A percentile compares a stretch with the other conserved stretches of the same genome.
Conservation (phyloP, 176 grass and related monocot genomes). For the Puya raimondii region DNA sequence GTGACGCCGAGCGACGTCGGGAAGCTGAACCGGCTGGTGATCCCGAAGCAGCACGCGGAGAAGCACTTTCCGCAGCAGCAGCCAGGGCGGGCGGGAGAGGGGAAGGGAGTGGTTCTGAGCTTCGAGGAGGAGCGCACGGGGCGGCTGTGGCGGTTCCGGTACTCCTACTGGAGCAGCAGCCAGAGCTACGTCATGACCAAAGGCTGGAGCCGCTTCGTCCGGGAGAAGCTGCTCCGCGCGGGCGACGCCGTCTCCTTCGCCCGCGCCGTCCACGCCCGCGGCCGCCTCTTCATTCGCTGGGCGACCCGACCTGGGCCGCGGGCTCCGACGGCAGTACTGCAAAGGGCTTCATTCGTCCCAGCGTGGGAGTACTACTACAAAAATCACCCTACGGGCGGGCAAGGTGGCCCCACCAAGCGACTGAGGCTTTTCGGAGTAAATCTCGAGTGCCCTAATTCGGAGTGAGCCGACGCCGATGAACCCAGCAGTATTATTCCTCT, state of each 20-base stretch:
- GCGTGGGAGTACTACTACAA: background rate
- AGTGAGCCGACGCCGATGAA: constrained; percentile 15
- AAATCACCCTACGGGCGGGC: constrained; percentile 37
- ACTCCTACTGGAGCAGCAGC: constrained; percentile 99
- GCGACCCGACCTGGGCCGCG: constrained; percentile 41
- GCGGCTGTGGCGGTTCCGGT: constrained; percentile 84
- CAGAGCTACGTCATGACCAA: constrained; percentile 99
- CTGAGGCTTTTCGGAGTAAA: constrained; percentile 88
- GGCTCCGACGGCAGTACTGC: background rate
- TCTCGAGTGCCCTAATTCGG: constrained; percentile 28
- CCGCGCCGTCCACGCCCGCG: constrained; percentile 33
- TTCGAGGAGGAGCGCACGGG: constrained; percentile 87
- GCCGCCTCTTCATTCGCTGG: constrained; percentile 81
- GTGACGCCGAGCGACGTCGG: constrained; percentile 92
- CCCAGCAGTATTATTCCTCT: background rate
- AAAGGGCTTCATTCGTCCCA: background rate
- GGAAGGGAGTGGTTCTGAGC: constrained; percentile 68
- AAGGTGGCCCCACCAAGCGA: constrained; percentile 30
- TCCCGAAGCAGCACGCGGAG: constrained; percentile 97
- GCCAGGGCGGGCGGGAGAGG: constrained; percentile 23
- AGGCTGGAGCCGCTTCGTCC: constrained; percentile 96
- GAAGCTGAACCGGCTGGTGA: constrained; percentile 93
- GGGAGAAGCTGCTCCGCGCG: constrained; percentile 83
- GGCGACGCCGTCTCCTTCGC: constrained; percentile 77
- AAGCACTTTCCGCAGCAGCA: constrained; percentile 69